Evolutionary conservation across 139 green algal genomes (phyloP).

Genomic region (Coccomyxa sp.): DNA sequence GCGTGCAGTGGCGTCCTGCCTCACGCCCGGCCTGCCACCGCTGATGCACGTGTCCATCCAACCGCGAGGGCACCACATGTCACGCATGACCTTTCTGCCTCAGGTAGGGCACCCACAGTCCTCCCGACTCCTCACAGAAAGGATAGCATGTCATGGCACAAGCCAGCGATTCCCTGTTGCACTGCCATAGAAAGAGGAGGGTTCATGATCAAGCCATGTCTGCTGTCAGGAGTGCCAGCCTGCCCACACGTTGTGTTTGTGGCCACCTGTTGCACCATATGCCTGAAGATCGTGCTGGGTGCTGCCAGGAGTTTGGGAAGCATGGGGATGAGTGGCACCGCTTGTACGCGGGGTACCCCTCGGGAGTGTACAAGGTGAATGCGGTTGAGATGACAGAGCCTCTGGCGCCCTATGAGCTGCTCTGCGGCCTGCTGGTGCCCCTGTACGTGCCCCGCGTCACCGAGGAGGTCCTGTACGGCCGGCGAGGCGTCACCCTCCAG

Average conservation of each 20-base stretch:
- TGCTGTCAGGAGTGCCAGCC: too few species aligned
- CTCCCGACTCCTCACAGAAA: not conserved
- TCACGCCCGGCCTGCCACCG: conserved; percentile 49
- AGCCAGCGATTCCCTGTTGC: too few species aligned
- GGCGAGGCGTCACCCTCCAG: conserved; percentile 36
- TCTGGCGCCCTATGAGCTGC: conserved; percentile 32
- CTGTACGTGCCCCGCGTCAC: conserved; percentile 45
- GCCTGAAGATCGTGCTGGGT: not conserved
- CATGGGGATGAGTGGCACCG: conserved; percentile 40
- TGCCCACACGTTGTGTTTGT: too few species aligned
- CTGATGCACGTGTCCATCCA: conserved; percentile 48
- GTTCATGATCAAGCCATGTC: too few species aligned
- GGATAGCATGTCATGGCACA: not conserved
- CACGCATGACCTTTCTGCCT: conserved; percentile 44
- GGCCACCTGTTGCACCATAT: too few species aligned
- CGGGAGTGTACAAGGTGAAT: conserved; percentile 7
- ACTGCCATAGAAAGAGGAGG: too few species aligned
- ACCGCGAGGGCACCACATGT: conserved; percentile 33
- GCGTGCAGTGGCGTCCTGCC: conserved; percentile 45
- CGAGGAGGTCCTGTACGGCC: conserved; percentile 60
- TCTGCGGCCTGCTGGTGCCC: conserved; percentile 44
- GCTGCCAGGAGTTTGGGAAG: conserved; percentile 23
- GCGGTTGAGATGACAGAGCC: conserved; percentile 17
- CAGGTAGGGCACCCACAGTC: conserved; percentile 6
- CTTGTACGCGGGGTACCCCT: conserved; percentile 10